Evolutionary conservation across 2,329 filamentous ascomycete species (phyloP).

Genomic region (Dothiorella sarmentorum): DNA sequence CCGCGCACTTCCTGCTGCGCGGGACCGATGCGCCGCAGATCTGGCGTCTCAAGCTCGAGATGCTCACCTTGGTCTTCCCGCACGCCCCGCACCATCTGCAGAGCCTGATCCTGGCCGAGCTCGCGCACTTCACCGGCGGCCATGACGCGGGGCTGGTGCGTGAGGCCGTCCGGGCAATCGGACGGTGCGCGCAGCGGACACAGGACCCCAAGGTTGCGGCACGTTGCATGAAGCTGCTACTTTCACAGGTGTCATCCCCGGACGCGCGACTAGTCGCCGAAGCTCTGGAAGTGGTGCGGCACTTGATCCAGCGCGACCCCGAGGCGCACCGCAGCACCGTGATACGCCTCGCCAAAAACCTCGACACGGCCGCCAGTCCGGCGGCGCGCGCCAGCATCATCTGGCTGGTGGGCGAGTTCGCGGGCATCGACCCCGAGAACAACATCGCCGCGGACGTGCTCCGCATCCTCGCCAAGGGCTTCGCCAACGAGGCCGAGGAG

Average conservation of each 20-base stretch:
- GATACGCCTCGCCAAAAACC: conserved; percentile 81
- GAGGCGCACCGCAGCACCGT: conserved; percentile 78
- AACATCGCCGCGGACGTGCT: conserved; percentile 93
- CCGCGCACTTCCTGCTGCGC: conserved; percentile 83
- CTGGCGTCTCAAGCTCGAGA: conserved; percentile 88
- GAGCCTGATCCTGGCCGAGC: conserved; percentile 82
- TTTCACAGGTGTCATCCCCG: conserved; percentile 82
- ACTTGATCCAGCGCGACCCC: conserved; percentile 90
- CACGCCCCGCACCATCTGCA: conserved; percentile 72
- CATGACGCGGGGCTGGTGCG: conserved; percentile 74
- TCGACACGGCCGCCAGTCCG: conserved; percentile 83
- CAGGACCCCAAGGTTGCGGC: conserved; percentile 65
- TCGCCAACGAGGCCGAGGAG: conserved; percentile 76
- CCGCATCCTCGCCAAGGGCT: conserved; percentile 80
- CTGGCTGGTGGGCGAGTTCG: conserved; percentile 95
- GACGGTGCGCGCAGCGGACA: conserved; percentile 75
- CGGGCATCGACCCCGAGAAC: conserved; percentile 72
- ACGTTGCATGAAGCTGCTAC: conserved; percentile 75
- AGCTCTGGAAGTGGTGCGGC: conserved; percentile 88
- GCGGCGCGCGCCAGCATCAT: conserved; percentile 91
- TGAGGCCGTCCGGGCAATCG: conserved; percentile 89
- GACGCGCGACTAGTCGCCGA: conserved; percentile 88
- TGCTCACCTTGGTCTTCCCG: conserved; percentile 87
- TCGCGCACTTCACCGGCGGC: conserved; percentile 87
- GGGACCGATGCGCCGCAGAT: conserved; percentile 75